phyloP scores from a whole-genome alignment of 768 basidiomycete genomes.

The Lactarius pseudohatsudake region DNA sequence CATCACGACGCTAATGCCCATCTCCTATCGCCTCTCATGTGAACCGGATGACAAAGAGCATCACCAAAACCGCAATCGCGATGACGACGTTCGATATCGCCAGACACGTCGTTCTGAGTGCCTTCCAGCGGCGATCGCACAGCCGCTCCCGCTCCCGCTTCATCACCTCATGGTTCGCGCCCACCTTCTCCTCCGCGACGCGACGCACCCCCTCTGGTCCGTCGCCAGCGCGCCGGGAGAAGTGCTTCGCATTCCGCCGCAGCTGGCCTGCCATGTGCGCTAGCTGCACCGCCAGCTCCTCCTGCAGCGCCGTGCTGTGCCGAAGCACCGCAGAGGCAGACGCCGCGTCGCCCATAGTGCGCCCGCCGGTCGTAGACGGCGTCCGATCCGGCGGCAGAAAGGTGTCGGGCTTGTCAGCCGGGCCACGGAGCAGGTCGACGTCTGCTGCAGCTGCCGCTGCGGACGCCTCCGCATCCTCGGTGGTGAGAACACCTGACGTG shows the following conservation, averaged over 20 bases:
- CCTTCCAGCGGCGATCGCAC: slow-evolving; percentile 42
- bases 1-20: too few species aligned
- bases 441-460: not conserved
- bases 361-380: not conserved
- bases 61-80: slow-evolving; percentile 63
- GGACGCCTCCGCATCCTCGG: not conserved
- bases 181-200: too few species aligned
- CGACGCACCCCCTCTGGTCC: too few species aligned
- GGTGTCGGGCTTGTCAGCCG: slow-evolving; percentile 34
- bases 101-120: slow-evolving; percentile 54
- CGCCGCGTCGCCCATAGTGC: slow-evolving; percentile 30
- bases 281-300: slow-evolving; percentile 52
- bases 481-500: slow-evolving; percentile 24
- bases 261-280: slow-evolving; percentile 85
- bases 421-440: slow-evolving; percentile 14
- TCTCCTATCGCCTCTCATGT: slow-evolving; percentile 38
- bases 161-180: too few species aligned
- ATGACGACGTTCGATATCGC: slow-evolving; percentile 58
- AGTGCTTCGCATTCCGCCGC: slow-evolving; percentile 60
- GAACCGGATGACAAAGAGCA: slow-evolving; percentile 71
- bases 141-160: too few species aligned
- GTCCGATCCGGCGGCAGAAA: slow-evolving; percentile 32
- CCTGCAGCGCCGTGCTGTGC: slow-evolving; percentile 34
- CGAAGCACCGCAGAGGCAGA: slow-evolving; percentile 41
- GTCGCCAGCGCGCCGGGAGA: too few species aligned